Evolutionary conservation across 805 yeast species (phyloP), one percentile per base, ranked within the genome.

Genomic region (Wickerhamiella sergipiensis): DNA sequence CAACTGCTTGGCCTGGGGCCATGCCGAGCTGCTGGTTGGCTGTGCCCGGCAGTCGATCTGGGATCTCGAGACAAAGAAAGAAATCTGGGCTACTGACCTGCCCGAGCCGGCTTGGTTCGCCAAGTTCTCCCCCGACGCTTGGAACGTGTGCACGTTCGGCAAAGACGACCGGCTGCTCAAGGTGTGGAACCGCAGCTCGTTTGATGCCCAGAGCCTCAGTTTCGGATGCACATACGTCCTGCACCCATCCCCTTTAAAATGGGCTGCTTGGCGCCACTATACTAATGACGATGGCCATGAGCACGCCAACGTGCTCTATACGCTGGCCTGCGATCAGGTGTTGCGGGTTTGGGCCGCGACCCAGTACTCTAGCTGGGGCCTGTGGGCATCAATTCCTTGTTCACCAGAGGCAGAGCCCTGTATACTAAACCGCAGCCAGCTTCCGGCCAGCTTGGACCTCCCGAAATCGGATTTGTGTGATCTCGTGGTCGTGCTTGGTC

Each of bases 181-280:
- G 61, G 71, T 86, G 1, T 89, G 95, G 95, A 73, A 80, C 50
- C 69, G 96, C 48, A 71, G 79, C 7, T 75, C 83, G 7, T 85
- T 80, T 59, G 87, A 83, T 33, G 73, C 75, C 24, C 79, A 77
- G 36, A 74, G 78, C 40, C 73, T 81, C 6, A 72, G 73, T 24
- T 87, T 86, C 62, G 92, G 83, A 58, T 67, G 86, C 54, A 68
- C 78, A 0, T 81, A 83, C 58, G 66, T 87, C 21, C 73, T 77
- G n/a, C 94, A 85, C 60, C 79, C 81, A 1, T 61, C 72, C 1
- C 72, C 72, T 49, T 78, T 88, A 0, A 71, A 79, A 0, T 69
- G 70, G 33, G 62, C 81, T 39, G 70, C 80, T 50, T 83, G 90
- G 89, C 61, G 60, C 50, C 65, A 58, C 56, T 68, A 62, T n/a